phyloP scores from a whole-genome alignment of 495 filamentous ascomycete species.

The Neurospora sp. region DNA sequence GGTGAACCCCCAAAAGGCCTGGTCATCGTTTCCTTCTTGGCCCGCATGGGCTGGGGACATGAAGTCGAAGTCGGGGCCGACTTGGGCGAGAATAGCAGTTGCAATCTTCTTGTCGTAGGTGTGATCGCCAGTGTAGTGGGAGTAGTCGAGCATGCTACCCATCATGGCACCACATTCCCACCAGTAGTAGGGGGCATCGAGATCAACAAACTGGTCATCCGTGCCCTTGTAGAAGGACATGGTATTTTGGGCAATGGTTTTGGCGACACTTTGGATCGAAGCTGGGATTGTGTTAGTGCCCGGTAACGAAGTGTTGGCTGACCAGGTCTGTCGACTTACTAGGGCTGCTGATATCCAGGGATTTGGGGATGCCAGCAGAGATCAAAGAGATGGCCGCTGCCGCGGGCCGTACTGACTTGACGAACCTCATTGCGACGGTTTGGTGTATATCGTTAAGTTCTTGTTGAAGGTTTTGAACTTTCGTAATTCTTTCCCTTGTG shows the following conservation, averaged over 20 bases:
- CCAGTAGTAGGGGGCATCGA: slow-evolving; percentile 70
- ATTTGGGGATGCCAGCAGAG: slow-evolving; percentile 25
- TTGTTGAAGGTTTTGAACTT: background rate
- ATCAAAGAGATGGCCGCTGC: slow-evolving; percentile 21
- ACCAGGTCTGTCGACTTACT: slow-evolving; percentile 18
- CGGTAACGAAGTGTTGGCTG: background rate
- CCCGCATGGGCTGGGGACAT: slow-evolving; percentile 39
- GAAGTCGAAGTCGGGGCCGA: slow-evolving; percentile 51
- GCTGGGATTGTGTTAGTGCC: slow-evolving; percentile 20
- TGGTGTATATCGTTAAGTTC: background rate
- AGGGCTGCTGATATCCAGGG: slow-evolving; percentile 33
- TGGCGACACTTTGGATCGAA: slow-evolving; percentile 40
- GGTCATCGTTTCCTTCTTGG: slow-evolving; percentile 59
- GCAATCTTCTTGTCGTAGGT: slow-evolving; percentile 60
- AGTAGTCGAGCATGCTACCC: slow-evolving; percentile 71
- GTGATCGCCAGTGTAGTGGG: slow-evolving; percentile 67
- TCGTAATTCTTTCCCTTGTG: background rate
- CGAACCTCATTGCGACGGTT: slow-evolving; percentile 16
- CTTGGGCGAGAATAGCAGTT: slow-evolving; percentile 54
- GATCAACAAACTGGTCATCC: slow-evolving; percentile 47
- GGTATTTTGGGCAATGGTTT: slow-evolving; percentile 39
- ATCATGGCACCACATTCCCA: slow-evolving; percentile 71
- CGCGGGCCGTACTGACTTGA: slow-evolving; percentile 21
- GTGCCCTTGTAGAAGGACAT: slow-evolving; percentile 61
- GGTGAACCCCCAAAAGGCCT: slow-evolving; percentile 72